Evolutionary conservation across 2,329 filamentous ascomycete species (phyloP).

Genomic region (Fusarium nurragi): DNA sequence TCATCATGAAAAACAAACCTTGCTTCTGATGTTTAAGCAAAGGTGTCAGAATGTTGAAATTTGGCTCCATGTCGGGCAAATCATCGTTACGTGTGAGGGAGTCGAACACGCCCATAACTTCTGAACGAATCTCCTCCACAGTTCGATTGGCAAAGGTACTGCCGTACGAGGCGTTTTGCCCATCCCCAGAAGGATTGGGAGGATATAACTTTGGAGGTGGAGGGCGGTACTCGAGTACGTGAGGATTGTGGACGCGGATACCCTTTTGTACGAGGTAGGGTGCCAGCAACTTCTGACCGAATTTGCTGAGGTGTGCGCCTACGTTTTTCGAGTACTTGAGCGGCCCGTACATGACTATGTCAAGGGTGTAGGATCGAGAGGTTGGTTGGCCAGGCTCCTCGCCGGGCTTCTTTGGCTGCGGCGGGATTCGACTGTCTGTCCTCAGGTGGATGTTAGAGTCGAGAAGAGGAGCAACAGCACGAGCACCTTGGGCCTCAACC

Average conservation of each 20-base stretch:
- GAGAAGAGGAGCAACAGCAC: conserved; percentile 76
- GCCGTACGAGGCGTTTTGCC: conserved; percentile 40
- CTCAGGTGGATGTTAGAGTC: conserved; percentile 74
- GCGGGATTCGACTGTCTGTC: conserved; percentile 75
- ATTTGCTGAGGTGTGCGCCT: conserved; percentile 71
- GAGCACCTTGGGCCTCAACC: conserved; percentile 74
- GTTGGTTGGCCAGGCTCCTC: conserved; percentile 71
- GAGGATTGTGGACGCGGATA: conserved; percentile 80
- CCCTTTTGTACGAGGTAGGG: conserved; percentile 74
- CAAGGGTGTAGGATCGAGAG: conserved; percentile 70
- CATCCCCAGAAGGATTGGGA: conserved; percentile 33
- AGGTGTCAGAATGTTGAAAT: conserved; percentile 68
- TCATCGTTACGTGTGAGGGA: conserved; percentile 79
- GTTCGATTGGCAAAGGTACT: conserved; percentile 63
- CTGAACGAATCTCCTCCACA: conserved; percentile 84
- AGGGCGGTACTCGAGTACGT: conserved; percentile 63
- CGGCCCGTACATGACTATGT: conserved; percentile 83
- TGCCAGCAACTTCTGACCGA: conserved; percentile 72
- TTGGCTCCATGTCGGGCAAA: conserved; percentile 76
- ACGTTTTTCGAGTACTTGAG: conserved; percentile 71
- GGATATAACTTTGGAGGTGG: conserved; percentile 50
- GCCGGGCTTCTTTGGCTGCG: conserved; percentile 68
- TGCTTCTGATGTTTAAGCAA: conserved; percentile 90
- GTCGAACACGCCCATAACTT: conserved; percentile 89
- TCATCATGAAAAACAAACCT: conserved; percentile 85